phyloP scores from a whole-genome alignment of 306 rosid genomes.

The Quercus aquifolioides region DNA sequence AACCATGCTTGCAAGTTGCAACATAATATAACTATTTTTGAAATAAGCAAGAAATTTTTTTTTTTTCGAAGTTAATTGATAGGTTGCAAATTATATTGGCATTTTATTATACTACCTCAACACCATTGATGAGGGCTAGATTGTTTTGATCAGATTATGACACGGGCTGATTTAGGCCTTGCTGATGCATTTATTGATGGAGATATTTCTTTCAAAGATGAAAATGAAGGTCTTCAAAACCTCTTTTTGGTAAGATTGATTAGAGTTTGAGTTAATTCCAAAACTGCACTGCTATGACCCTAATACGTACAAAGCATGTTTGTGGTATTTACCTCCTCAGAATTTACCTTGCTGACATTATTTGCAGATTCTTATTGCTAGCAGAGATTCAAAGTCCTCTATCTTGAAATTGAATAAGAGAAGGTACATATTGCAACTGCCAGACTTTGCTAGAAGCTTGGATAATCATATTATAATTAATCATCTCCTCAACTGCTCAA shows the following conservation, averaged over 20 bases:
- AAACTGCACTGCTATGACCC: not conserved
- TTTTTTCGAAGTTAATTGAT: no score
- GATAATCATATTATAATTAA: not conserved
- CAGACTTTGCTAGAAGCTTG: no score
- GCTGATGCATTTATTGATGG: conserved; percentile 83
- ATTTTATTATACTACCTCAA: no score
- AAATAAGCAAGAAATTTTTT: no score
- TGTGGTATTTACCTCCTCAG: not conserved
- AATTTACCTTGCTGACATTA: not conserved
- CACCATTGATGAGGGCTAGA: not conserved
- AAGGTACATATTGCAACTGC: conserved; percentile 36
- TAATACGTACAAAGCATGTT: not conserved
- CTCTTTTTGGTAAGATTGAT: conserved; percentile 49
- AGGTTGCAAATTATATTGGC: no score
- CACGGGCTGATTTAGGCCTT: conserved; percentile 90
- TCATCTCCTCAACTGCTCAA: not conserved
- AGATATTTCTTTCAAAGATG: conserved; percentile 70
- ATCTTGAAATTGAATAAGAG: conserved; percentile 45
- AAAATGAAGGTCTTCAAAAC: conserved; percentile 67
- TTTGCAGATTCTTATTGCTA: conserved; percentile 78
- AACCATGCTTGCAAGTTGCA: no score
- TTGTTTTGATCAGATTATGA: conserved; percentile 57
- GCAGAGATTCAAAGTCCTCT: conserved; percentile 57
- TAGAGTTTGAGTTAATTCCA: not conserved
- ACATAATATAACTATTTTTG: no score